Evolutionary conservation across 1,284 basidiomycete species (phyloP).

Genomic region (Ganoderma meredithae): DNA sequence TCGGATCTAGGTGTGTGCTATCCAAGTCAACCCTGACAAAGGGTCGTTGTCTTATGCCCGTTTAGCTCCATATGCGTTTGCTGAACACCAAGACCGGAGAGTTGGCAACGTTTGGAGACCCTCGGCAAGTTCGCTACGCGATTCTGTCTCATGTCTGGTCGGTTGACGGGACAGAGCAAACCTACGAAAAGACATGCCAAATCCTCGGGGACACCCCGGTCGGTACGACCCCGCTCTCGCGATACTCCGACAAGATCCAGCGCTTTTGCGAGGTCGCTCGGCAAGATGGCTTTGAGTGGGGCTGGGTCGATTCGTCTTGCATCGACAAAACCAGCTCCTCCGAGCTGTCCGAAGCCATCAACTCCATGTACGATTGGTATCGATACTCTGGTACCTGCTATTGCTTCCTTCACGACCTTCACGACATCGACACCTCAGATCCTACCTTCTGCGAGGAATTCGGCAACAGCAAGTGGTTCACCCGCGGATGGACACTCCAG

Average conservation of each 20-base stretch:
- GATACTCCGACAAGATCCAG: constrained; percentile 9
- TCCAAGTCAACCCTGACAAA: not conserved
- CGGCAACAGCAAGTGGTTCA: constrained; percentile 14
- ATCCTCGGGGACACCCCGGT: not conserved
- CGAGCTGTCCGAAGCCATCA: constrained; percentile 17
- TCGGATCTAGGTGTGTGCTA: not conserved
- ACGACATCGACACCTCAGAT: constrained; percentile 1
- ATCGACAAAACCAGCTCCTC: constrained; percentile 22
- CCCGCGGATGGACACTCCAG: constrained; percentile 12
- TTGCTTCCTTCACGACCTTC: constrained; percentile 17
- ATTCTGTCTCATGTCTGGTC: constrained; percentile 14
- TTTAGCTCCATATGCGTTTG: not conserved
- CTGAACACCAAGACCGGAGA: constrained; percentile 7
- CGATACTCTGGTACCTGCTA: constrained; percentile 11
- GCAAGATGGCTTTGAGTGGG: constrained; percentile 12
- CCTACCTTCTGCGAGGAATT: not conserved
- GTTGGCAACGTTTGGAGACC: constrained; percentile 2
- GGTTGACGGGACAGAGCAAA: not conserved
- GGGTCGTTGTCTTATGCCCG: not conserved
- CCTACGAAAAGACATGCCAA: not conserved
- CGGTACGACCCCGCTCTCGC: not conserved
- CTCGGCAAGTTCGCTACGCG: constrained; percentile 6
- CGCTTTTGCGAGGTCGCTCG: constrained; percentile 14
- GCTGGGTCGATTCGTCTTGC: constrained; percentile 15
- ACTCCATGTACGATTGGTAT: constrained; percentile 20